Percentiles rank a stretch among this genome's conserved stretches.
These are phyloP conservation scores for Acacia melanoxylon DNA, from an alignment of 306 rosid genomes.

Conservation along the genomic window DNA sequence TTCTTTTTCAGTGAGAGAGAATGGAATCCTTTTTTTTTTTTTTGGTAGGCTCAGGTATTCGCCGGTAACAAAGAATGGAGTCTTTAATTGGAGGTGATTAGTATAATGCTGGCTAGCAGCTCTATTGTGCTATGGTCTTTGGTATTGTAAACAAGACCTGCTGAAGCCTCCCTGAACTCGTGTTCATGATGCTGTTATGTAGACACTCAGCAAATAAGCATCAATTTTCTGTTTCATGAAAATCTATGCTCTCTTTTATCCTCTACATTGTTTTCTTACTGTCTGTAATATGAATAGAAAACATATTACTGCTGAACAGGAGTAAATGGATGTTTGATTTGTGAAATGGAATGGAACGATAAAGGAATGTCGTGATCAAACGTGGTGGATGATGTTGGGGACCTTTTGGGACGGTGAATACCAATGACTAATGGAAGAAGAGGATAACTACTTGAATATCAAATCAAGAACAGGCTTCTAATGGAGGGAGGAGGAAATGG, in stretches of 20 bases:
- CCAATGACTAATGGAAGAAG: neutral
- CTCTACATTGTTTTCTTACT: neutral
- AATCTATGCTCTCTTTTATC: neutral
- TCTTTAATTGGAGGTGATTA: neutral
- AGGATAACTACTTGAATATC: neutral
- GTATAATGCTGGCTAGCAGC: slow-evolving; percentile 4
- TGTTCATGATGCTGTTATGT: slow-evolving; percentile 3
- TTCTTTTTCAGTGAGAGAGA: neutral
- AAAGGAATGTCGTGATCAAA: neutral
- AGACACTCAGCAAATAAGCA: neutral
- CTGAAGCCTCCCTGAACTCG: neutral
- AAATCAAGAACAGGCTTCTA: too few relatives aligned
- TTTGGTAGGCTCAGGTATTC: too few relatives aligned
- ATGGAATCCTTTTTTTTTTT: neutral
- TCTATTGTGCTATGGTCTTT: neutral
- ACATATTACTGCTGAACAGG: neutral
- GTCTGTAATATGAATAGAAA: neutral
- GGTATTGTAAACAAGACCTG: neutral
- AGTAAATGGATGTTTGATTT: neutral
- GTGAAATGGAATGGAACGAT: neutral
- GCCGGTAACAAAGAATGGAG: too few relatives aligned
- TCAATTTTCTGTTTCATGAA: neutral
- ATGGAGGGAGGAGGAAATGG: too few relatives aligned
- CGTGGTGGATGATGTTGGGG: neutral
- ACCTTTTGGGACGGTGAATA: neutral